Evolutionary conservation across 169 alveolate species (phyloP).

Genomic region (Plasmodium falciparum): DNA sequence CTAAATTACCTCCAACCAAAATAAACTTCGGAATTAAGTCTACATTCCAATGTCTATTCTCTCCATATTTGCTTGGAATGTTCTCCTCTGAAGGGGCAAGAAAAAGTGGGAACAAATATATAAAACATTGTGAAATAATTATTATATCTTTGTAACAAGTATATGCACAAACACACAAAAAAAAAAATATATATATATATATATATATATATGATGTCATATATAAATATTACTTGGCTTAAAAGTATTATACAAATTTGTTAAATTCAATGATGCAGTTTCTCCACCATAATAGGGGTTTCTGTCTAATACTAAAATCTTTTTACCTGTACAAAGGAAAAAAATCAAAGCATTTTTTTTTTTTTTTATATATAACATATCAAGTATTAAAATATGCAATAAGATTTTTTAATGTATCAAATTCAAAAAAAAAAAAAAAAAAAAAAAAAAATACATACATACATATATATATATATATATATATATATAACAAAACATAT

Average conservation of each 20-base stretch:
- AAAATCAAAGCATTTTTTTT: neutral
- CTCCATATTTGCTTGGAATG: conserved; percentile 95
- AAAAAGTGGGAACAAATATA: neutral
- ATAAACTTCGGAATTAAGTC: conserved; percentile 98
- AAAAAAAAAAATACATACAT: neutral
- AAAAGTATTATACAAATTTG: conserved; percentile 95
- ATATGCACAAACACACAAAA: neutral
- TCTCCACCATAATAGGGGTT: conserved; percentile 99
- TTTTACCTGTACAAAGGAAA: conserved; percentile 89
- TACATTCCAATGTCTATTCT: conserved; percentile 99
- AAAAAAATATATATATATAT: neutral
- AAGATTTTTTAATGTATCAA: neutral
- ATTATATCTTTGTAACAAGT: neutral
- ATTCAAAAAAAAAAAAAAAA: neutral
- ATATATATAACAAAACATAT: neutral
- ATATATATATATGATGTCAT: neutral
- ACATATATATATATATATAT: neutral
- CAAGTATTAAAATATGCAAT: conserved; percentile 7
- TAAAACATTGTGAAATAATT: neutral
- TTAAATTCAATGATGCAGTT: conserved; percentile 97
- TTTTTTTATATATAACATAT: neutral
- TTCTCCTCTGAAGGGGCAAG: conserved; percentile 81
- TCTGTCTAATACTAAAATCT: conserved; percentile 97
- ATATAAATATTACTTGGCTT: conserved; percentile 86
- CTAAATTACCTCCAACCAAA: conserved; percentile 98